These are phyloP conservation scores for Fusarium palustre DNA, from an alignment of 2,329 filamentous ascomycete species.

Conservation along the genomic window DNA sequence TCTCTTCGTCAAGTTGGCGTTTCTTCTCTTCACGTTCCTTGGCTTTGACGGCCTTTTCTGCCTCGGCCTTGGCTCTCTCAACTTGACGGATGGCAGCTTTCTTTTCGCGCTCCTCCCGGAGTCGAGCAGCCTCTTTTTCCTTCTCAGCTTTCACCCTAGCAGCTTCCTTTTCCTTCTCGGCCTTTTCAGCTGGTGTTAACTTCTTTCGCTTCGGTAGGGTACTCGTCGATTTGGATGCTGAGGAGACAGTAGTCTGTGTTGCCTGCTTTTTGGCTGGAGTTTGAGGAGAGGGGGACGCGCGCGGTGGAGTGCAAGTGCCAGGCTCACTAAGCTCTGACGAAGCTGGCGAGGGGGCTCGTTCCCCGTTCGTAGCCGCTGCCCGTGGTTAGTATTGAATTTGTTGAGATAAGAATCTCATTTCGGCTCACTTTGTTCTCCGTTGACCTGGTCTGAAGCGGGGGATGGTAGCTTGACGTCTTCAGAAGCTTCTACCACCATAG, in stretches of 20 bases:
- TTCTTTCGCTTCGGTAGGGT: conserved; percentile 57
- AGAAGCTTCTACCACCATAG: conserved; percentile 43
- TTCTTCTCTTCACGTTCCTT: conserved; percentile 56
- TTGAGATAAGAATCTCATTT: too few species aligned
- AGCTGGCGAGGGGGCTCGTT: conserved; percentile 47
- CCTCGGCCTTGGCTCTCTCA: conserved; percentile 49
- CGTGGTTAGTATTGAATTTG: conserved; percentile 34
- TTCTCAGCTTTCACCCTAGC: conserved; percentile 52
- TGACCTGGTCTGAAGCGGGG: conserved; percentile 27
- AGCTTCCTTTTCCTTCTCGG: conserved; percentile 53
- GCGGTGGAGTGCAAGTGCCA: conserved; percentile 55
- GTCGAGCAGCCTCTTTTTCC: conserved; percentile 51
- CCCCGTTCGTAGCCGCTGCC: conserved; percentile 41
- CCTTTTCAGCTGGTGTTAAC: conserved; percentile 56
- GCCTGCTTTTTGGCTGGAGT: conserved; percentile 48
- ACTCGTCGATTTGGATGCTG: conserved; percentile 40
- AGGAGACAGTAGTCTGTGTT: conserved; percentile 10
- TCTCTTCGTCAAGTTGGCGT: conserved; percentile 52
- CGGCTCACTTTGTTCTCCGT: conserved; percentile 44
- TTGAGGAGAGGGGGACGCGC: conserved; percentile 52
- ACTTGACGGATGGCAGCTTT: conserved; percentile 44
- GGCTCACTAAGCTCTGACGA: conserved; percentile 57
- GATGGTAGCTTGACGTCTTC: conserved; percentile 37
- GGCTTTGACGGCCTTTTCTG: conserved; percentile 54
- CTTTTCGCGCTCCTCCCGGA: conserved; percentile 55